Evolutionary conservation across 2,329 filamentous ascomycete genomes (phyloP).

Genomic region (Conoideocrella luteorostrata): DNA sequence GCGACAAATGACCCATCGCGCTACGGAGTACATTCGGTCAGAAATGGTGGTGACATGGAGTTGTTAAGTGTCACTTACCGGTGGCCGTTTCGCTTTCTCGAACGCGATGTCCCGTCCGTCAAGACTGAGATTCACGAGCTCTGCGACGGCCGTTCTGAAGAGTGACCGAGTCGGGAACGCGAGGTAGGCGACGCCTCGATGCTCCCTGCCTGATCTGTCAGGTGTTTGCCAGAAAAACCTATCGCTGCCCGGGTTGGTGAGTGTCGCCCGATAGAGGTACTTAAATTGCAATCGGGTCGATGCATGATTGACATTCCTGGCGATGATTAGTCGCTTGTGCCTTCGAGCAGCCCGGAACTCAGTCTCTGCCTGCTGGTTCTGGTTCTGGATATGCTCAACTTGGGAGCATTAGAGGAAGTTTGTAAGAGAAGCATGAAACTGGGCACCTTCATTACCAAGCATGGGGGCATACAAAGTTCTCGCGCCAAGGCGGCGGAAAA

Average conservation of each 20-base stretch:
- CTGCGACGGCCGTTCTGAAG: neutral
- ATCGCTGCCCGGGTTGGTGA: neutral
- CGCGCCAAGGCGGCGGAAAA: neutral
- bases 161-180: neutral
- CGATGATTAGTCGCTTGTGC: neutral
- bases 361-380: neutral
- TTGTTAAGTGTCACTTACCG: neutral
- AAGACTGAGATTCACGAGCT: neutral
- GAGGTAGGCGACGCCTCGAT: neutral
- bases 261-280: neutral
- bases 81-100: neutral
- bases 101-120: neutral
- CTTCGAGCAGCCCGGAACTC: neutral
- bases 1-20: too few relatives aligned
- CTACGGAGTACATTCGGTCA: too few relatives aligned
- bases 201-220: neutral
- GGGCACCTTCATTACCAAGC: neutral
- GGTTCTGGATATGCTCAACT: constrained; percentile 3
- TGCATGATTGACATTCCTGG: neutral
- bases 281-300: neutral
- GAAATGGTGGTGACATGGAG: neutral
- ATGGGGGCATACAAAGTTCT: too few relatives aligned
- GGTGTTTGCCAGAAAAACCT: neutral
- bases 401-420: constrained; percentile 7
- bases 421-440: neutral